A percentile compares a stretch with the other conserved stretches of the same genome.
Conservation (phyloP, 164 flowering plant genomes). For the Umbilicus rupestris region DNA sequence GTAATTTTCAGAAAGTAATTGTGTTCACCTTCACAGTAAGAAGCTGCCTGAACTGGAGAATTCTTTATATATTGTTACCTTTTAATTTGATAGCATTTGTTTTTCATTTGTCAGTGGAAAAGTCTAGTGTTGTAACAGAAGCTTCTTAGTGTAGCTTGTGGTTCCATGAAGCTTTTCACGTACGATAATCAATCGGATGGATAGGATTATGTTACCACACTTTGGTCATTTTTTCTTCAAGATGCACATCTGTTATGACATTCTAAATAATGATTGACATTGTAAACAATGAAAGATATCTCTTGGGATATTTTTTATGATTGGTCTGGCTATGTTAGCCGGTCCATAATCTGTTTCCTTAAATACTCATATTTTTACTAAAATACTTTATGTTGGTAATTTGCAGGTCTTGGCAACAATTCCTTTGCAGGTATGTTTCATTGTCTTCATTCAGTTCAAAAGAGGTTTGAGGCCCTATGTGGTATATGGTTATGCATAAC, state of each 20-base stretch:
- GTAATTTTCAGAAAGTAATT: neutral
- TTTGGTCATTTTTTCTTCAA: neutral
- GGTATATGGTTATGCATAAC: neutral
- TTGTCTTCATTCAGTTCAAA: neutral
- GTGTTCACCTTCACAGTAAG: neutral
- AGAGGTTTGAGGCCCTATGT: neutral
- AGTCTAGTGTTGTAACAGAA: neutral
- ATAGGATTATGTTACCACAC: neutral
- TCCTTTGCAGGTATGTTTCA: slow-evolving; percentile 8
- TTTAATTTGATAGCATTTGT: neutral
- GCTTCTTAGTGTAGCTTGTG: neutral
- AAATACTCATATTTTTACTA: neutral
- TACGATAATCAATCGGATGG: neutral
- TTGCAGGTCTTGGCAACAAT: slow-evolving; percentile 6
- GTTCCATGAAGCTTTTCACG: neutral
- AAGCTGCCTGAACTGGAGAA: neutral
- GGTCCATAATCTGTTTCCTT: neutral
- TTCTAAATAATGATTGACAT: neutral
- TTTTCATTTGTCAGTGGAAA: neutral
- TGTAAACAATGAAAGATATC: too few species aligned
- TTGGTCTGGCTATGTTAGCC: neutral
- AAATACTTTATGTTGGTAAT: neutral
- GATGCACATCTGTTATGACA: neutral
- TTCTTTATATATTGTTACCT: neutral
- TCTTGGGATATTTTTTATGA: neutral